phyloP scores from a whole-genome alignment of 768 basidiomycete genomes.

The Trametes elegans region DNA sequence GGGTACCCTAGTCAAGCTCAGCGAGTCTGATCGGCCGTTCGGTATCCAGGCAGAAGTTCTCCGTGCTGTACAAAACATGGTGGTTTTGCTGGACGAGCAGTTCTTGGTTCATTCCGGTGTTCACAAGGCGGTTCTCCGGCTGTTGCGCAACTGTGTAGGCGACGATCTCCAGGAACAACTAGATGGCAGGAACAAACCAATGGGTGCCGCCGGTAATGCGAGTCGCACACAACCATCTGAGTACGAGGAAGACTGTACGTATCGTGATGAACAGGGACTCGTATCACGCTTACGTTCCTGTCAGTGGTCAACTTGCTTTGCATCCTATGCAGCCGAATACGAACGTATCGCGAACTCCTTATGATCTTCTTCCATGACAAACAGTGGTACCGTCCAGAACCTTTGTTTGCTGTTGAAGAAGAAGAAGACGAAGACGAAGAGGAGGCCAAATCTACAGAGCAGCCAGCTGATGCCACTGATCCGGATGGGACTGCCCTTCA shows the following conservation, averaged over 20 bases:
- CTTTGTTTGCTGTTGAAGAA: conserved; percentile 73
- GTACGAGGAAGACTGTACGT: conserved; percentile 84
- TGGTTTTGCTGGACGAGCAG: conserved; percentile 87
- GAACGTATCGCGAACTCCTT: conserved; percentile 83
- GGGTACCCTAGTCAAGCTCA: conserved; percentile 79
- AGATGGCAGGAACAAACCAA: conserved; percentile 69
- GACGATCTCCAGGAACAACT: conserved; percentile 87
- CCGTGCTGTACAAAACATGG: conserved; percentile 84
- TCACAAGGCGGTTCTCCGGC: conserved; percentile 81
- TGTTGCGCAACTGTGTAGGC: conserved; percentile 87
- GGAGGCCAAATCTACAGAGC: conserved; percentile 34
- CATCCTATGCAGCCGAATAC: conserved; percentile 88
- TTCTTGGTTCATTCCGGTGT: conserved; percentile 91
- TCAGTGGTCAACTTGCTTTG: conserved; percentile 90
- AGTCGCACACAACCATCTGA: conserved; percentile 75
- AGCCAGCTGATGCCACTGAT: conserved; percentile 7
- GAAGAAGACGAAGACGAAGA: conserved; percentile 65
- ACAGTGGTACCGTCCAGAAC: conserved; percentile 78
- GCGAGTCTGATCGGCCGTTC: conserved; percentile 78
- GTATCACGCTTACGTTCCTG: background rate
- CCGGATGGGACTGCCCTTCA: conserved; percentile 4
- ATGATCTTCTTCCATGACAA: conserved; percentile 99
- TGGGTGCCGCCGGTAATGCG: conserved; percentile 82
- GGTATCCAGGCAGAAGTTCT: conserved; percentile 93
- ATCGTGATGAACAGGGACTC: background rate